Base-by-base conservation (phyloP, 139 green algal genomes). In the Astrephomene gubernaculifera region DNA sequence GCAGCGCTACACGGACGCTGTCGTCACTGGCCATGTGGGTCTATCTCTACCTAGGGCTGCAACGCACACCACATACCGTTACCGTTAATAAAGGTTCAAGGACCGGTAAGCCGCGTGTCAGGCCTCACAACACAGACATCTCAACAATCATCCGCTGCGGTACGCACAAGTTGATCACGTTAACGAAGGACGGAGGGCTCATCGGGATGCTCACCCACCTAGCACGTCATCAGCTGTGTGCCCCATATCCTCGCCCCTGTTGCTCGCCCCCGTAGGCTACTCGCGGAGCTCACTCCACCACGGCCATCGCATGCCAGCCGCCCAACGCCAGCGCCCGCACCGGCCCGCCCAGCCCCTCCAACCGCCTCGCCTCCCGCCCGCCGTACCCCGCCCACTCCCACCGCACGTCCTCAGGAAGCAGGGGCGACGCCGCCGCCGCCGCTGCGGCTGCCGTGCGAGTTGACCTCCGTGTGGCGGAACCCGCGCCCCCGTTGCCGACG, bases 371-470 rank as follows among this genome's bases (percentile, higher is more conserved):
- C 36, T 43, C 38, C n/a, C 86, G 79, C 2, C 84, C 88, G 7
- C 91, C 91, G 73, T 92, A 91, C 24, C 91, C 87, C 4, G 82
- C 64, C 87, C 91, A 92, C 5, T 67, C 44, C 83, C 78, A 92
- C 2, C 76, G 72, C 71, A 87, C 60, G 12, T 80, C 72, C 63
- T 87, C 75, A 8, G n/a, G 21, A 63, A 85, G 31, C 72, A 53
- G 57, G 21, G 61, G n/a, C 60, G 69, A 24, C 73, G 49, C 68
- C 52, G 67, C 21, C 7, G 33, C 63, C 31, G 22, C 9, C n/a
- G n/a, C n/a, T n/a, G n/a, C n/a, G n/a, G n/a, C n/a, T n/a, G n/a
- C n/a, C n/a, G n/a, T n/a, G n/a, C n/a, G n/a, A n/a, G n/a, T n/a
- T n/a, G n/a, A n/a, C n/a, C n/a, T n/a, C 38, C 80, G 80, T 67